phyloP scores from a whole-genome alignment of 176 grass and related monocot species.

The Aegilops sharonensis region DNA sequence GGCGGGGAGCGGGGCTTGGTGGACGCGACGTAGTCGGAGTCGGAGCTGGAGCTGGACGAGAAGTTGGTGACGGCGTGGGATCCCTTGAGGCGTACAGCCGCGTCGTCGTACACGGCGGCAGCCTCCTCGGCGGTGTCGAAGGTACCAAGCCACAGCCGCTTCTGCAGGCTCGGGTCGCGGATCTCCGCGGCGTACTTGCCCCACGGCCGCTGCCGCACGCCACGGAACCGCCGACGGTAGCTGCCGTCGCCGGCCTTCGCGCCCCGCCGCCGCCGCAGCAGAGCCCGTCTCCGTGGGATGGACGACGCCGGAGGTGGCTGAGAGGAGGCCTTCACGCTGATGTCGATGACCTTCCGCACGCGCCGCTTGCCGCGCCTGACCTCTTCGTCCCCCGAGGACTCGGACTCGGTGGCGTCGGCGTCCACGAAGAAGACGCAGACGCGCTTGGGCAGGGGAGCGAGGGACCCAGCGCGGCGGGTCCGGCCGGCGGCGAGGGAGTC shows the following conservation, averaged over 20 bases:
- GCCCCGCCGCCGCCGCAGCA: not conserved
- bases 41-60: not conserved
- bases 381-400: conserved; percentile 35
- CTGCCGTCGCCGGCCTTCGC: not conserved
- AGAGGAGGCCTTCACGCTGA: conserved; percentile 21
- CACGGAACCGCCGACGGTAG: conserved; percentile 35
- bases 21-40: not conserved
- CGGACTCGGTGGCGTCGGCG: conserved; percentile 63
- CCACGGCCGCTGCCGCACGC: conserved; percentile 61
- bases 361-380: conserved; percentile 9
- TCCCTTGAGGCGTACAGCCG: conserved; percentile 54
- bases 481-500: conserved; percentile 18
- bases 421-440: conserved; percentile 58
- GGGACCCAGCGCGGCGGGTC: not conserved
- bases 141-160: conserved; percentile 85
- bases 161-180: conserved; percentile 48
- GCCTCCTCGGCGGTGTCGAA: conserved; percentile 93
- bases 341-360: conserved; percentile 48
- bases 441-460: conserved; percentile 19
- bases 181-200: conserved; percentile 69
- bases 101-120: conserved; percentile 61
- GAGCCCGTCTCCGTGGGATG: not conserved
- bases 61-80: conserved; percentile 48
- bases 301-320: not conserved
- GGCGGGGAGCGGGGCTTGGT: not conserved